Evolutionary conservation across 805 yeast species (phyloP).

Genomic region (Zygotorulaspora florentina): DNA sequence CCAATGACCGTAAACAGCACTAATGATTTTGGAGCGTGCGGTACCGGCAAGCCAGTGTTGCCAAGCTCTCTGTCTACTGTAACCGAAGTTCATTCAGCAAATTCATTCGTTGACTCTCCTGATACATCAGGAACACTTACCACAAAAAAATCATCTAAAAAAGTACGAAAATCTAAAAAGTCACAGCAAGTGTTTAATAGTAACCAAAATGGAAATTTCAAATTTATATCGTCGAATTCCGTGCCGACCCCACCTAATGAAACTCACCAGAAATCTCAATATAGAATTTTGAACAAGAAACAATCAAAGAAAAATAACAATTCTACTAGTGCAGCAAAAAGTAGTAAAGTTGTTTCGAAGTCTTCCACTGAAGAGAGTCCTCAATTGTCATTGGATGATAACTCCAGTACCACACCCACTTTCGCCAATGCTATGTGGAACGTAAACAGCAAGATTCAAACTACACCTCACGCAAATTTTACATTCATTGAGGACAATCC

Average conservation of each 20-base stretch:
- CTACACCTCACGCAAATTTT: slow-evolving; percentile 9
- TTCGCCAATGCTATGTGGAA: slow-evolving; percentile 8
- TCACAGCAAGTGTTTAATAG: slow-evolving; percentile 3
- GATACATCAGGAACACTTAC: slow-evolving; percentile 4
- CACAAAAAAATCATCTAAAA: slow-evolving; percentile 6
- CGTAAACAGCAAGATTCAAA: slow-evolving; percentile 3
- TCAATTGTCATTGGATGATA: slow-evolving; percentile 6
- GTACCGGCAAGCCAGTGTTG: slow-evolving; percentile 8
- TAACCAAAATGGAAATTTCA: slow-evolving; percentile 10
- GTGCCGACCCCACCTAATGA: slow-evolving; percentile 14
- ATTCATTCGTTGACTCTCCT: slow-evolving; percentile 1
- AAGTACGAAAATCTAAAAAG: slow-evolving; percentile 12
- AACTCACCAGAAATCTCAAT: slow-evolving; percentile 2
- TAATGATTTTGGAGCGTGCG: slow-evolving; percentile 1
- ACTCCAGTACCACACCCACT: slow-evolving; percentile 9
- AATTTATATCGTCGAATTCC: slow-evolving; percentile 7
- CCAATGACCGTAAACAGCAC: slow-evolving; percentile 12
- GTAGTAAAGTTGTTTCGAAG: slow-evolving; percentile 1
- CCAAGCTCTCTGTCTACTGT: slow-evolving; percentile 20
- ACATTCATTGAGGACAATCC: slow-evolving; percentile 6
- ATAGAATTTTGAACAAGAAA: slow-evolving; percentile 4
- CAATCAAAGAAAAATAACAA: slow-evolving; percentile 5
- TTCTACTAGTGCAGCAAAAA: slow-evolving; percentile 1
- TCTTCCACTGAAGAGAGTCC: slow-evolving; percentile 10
- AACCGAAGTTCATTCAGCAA: slow-evolving; percentile 7